These are phyloP conservation scores for Wickerhamiella musiphila DNA, from an alignment of 805 yeast species.

Conservation along the genomic window DNA sequence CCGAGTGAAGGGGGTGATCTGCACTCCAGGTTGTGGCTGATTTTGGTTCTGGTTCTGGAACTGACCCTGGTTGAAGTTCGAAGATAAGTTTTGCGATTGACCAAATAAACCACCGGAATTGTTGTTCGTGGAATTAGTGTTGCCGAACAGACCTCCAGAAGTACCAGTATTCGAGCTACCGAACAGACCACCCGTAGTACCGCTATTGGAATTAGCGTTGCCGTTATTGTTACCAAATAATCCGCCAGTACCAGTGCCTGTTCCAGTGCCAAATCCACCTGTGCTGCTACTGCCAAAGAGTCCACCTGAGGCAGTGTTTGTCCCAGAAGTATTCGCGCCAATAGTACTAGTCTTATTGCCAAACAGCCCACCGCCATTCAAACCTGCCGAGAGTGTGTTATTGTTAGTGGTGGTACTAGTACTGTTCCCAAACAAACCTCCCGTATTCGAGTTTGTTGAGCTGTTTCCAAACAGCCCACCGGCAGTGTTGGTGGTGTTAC, in stretches of 20 bases:
- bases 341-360: conserved; percentile 16
- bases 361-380: conserved; percentile 25
- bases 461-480: conserved; percentile 13
- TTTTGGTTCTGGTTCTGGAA: conserved; percentile 9
- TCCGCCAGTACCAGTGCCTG: conserved; percentile 6
- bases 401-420: conserved; percentile 9
- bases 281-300: conserved; percentile 13
- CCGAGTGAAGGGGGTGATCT: conserved; percentile 38
- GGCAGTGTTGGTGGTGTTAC: conserved; percentile 6
- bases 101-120: conserved; percentile 20
- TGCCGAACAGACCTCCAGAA: conserved; percentile 9
- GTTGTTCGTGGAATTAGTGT: conserved; percentile 5
- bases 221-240: conserved; percentile 12
- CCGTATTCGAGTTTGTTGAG: conserved; percentile 4
- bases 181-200: conserved; percentile 9
- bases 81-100: neutral
- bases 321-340: neutral
- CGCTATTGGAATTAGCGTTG: conserved; percentile 1
- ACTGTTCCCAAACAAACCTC: conserved; percentile 24
- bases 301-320: conserved; percentile 9
- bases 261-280: neutral
- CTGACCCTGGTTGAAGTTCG: conserved; percentile 10
- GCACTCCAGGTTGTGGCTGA: conserved; percentile 12
- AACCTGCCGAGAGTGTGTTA: too few relatives aligned
- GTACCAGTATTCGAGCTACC: conserved; percentile 7